phyloP scores from a whole-genome alignment of 768 basidiomycete genomes.

The Hericium alpestre region DNA sequence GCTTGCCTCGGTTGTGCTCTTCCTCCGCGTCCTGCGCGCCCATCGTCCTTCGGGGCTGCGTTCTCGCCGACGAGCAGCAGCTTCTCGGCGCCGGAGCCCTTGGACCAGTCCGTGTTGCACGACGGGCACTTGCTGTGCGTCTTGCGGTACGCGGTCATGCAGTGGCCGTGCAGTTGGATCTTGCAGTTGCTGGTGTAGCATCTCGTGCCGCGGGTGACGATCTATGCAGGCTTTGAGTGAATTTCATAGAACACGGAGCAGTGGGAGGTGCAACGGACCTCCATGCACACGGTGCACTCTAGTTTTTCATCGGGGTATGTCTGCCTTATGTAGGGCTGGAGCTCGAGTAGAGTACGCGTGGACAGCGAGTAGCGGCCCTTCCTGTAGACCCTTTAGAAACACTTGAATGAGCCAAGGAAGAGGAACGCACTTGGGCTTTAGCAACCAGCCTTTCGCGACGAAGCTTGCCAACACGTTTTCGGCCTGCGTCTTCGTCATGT shows the following conservation, averaged over 20 bases:
- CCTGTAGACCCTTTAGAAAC: background rate
- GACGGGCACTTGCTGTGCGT: constrained; percentile 40
- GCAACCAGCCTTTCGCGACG: constrained; percentile 72
- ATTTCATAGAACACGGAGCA: background rate
- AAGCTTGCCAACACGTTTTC: constrained; percentile 68
- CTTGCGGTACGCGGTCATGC: constrained; percentile 43
- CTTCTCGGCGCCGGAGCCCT: constrained; percentile 30
- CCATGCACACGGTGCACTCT: constrained; percentile 66
- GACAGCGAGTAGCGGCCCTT: constrained; percentile 69
- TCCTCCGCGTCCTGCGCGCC: constrained; percentile 7
- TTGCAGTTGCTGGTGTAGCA: constrained; percentile 57
- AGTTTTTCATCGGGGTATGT: constrained; percentile 61
- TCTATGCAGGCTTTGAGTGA: constrained; percentile 25
- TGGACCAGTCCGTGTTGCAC: constrained; percentile 53
- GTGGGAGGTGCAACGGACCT: constrained; percentile 31
- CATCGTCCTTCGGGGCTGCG: constrained; percentile 10
- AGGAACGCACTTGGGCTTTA: constrained; percentile 57
- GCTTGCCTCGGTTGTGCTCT: constrained; percentile 40
- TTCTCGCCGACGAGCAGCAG: constrained; percentile 57
- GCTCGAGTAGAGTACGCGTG: constrained; percentile 63
- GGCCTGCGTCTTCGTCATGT: constrained; percentile 66
- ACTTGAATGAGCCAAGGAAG: background rate
- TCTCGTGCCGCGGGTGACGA: constrained; percentile 56
- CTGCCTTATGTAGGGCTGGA: constrained; percentile 60
- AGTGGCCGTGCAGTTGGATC: constrained; percentile 52